phyloP scores from a whole-genome alignment of 768 basidiomycete genomes.

The Galerina marginata region DNA sequence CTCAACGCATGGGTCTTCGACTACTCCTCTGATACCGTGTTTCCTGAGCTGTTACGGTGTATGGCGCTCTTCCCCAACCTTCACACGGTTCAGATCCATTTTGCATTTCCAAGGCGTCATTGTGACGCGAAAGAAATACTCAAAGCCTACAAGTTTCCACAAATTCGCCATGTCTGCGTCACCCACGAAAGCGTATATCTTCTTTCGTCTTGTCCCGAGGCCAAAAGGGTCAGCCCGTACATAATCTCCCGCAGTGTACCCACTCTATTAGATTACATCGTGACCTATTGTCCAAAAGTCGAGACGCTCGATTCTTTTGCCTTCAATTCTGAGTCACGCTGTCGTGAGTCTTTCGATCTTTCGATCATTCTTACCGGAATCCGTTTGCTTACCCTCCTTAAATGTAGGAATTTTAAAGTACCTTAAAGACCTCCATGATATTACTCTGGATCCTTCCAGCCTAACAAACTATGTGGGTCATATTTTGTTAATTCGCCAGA shows the following conservation, averaged over 20 bases:
- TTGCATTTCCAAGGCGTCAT: background rate
- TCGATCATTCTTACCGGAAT: background rate
- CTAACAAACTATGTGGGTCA: background rate
- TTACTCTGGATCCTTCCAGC: background rate
- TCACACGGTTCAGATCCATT: slow-evolving; percentile 20
- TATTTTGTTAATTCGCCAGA: background rate
- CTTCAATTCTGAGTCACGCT: background rate
- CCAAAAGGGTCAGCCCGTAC: background rate
- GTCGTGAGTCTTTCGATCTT: background rate
- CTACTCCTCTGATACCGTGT: slow-evolving; percentile 13
- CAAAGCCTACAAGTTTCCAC: background rate
- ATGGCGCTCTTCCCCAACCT: slow-evolving; percentile 29
- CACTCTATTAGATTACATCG: background rate
- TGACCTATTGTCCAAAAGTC: background rate
- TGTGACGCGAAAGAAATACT: background rate
- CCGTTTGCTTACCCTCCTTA: background rate
- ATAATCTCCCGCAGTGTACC: background rate
- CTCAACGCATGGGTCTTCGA: slow-evolving; percentile 22
- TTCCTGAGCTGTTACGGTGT: slow-evolving; percentile 28
- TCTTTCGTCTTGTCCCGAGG: background rate
- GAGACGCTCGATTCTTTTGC: background rate
- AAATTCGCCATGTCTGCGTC: background rate
- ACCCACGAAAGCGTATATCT: background rate
- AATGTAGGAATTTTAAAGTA: background rate
- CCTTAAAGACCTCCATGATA: background rate